Conservation (phyloP, 1,284 basidiomycete genomes). For the Neonothopanus nambi region DNA sequence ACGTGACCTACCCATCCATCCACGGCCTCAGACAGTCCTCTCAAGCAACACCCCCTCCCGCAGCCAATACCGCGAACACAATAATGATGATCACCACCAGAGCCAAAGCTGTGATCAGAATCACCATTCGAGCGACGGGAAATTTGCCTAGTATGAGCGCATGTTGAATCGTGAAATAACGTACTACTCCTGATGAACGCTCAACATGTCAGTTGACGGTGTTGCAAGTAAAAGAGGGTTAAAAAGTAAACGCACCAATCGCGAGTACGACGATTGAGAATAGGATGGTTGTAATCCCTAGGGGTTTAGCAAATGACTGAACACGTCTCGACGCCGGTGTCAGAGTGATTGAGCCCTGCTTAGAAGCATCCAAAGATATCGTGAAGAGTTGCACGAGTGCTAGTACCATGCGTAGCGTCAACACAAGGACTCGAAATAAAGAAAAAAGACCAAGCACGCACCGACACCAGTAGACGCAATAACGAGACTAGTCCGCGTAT, state of each 20-base stretch:
- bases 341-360: neutral
- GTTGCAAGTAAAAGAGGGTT: neutral
- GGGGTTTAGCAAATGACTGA: slow-evolving; percentile 45
- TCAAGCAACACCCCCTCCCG: slow-evolving; percentile 20
- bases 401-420: slow-evolving; percentile 21
- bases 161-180: slow-evolving; percentile 58
- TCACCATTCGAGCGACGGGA: slow-evolving; percentile 51
- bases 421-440: slow-evolving; percentile 12
- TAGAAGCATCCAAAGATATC: slow-evolving; percentile 22
- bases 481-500: slow-evolving; percentile 56
- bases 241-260: slow-evolving; percentile 44
- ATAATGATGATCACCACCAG: slow-evolving; percentile 45
- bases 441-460: slow-evolving; percentile 29
- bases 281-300: slow-evolving; percentile 54
- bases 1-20: no score
- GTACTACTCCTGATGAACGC: slow-evolving; percentile 39
- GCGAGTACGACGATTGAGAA: slow-evolving; percentile 51
- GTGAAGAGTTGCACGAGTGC: slow-evolving; percentile 62
- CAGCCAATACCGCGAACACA: slow-evolving; percentile 51
- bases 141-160: slow-evolving; percentile 56
- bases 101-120: slow-evolving; percentile 43
- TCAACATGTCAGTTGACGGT: neutral
- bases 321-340: neutral
- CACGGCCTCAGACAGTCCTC: no score
- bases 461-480: slow-evolving; percentile 62